Conservation (phyloP, 306 rosid genomes). For the Castanea sativa region DNA sequence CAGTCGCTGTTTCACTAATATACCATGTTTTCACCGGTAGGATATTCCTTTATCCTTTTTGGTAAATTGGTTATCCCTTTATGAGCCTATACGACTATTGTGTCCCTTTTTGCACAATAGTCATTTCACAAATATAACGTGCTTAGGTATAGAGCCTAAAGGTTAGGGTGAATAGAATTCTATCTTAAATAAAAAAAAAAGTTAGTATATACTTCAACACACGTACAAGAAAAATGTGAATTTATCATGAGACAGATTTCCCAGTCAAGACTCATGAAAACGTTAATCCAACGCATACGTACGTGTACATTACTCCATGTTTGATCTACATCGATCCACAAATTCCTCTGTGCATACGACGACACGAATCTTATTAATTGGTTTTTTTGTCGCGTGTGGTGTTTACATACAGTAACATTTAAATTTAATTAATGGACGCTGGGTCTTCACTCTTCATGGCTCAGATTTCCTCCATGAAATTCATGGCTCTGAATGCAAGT, state of each 20-base stretch:
- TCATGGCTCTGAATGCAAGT: conserved; percentile 16
- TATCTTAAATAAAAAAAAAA: not conserved
- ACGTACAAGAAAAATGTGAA: not conserved
- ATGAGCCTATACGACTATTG: no score
- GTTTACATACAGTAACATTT: conserved; percentile 20
- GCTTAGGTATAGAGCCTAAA: accelerated
- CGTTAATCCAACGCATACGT: not conserved
- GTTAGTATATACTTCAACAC: no score
- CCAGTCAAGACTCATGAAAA: not conserved
- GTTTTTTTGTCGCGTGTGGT: conserved; percentile 36
- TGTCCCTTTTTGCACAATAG: accelerated
- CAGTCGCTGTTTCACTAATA: no score
- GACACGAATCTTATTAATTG: conserved; percentile 23
- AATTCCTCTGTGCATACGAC: not conserved
- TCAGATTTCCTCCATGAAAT: conserved; percentile 22
- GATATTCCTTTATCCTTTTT: no score
- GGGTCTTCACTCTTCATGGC: conserved; percentile 23
- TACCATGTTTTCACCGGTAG: no score
- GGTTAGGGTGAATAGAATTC: accelerated
- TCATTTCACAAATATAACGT: no score
- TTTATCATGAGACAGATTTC: not conserved
- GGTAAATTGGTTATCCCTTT: no score
- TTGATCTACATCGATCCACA: not conserved
- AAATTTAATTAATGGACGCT: conserved; percentile 17
- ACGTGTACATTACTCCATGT: not conserved